phyloP scores from a whole-genome alignment of 75 land plant species.

The Pseudotsuga menziesii region DNA sequence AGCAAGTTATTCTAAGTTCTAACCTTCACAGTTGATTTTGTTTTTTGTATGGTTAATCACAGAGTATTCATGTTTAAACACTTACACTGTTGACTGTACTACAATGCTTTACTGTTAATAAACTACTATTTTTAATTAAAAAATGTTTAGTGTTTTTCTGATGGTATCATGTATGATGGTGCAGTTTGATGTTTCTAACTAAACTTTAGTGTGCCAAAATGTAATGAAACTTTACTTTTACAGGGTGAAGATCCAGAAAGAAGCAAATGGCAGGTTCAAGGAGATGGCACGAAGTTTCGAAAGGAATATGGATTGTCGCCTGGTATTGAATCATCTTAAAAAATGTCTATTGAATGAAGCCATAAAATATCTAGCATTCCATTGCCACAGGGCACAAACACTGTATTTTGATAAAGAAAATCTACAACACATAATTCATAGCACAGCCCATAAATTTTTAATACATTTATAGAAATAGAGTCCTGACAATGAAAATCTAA shows the following conservation, averaged over 20 bases:
- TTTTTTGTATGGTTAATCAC: not conserved
- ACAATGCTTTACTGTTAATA: too few relatives aligned
- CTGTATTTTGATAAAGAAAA: not conserved
- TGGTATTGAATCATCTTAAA: constrained; percentile 34
- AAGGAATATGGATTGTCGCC: constrained; percentile 36
- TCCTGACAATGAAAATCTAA: not conserved
- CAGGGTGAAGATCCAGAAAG: constrained; percentile 18
- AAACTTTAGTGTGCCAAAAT: not conserved
- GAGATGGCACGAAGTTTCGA: constrained; percentile 46
- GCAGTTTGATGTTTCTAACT: not conserved
- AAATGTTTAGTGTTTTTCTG: not conserved
- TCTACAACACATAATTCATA: not conserved
- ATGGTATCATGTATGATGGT: not conserved
- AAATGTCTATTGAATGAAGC: not conserved
- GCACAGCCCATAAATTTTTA: not conserved
- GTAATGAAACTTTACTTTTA: not conserved
- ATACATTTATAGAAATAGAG: not conserved
- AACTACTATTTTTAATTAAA: not conserved
- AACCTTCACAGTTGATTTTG: not conserved
- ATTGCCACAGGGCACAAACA: not conserved
- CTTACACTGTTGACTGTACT: too few relatives aligned
- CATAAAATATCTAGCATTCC: not conserved
- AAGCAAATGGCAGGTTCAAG: constrained; percentile 36
- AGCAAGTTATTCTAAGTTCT: not conserved
- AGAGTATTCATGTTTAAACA: not conserved